These are phyloP conservation scores for Beauveria varroae DNA, from an alignment of 2,329 filamentous ascomycete species.

Conservation along the genomic window DNA sequence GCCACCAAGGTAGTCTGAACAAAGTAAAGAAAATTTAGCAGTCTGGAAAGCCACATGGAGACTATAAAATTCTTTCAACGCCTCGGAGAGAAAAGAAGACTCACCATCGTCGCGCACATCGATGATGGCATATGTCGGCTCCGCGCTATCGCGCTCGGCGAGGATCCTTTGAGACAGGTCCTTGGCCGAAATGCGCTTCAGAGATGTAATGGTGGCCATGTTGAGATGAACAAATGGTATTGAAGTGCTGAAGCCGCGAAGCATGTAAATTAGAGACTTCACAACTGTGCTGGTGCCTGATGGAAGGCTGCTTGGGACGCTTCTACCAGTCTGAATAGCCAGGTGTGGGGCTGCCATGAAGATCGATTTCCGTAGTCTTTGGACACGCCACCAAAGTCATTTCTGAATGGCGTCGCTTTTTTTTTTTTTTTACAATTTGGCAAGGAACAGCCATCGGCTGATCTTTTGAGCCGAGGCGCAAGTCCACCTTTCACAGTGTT, in stretches of 20 bases:
- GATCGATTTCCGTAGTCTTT: too few relatives aligned
- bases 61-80: not conserved
- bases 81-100: conserved; percentile 13
- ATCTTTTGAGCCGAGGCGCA: too few relatives aligned
- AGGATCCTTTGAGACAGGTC: conserved; percentile 60
- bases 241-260: not conserved
- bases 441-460: too few relatives aligned
- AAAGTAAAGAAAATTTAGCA: not conserved
- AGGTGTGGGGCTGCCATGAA: too few relatives aligned
- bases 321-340: not conserved
- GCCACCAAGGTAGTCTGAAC: conserved; percentile 75
- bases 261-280: not conserved
- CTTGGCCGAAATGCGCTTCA: conserved; percentile 57
- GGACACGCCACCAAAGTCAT: too few relatives aligned
- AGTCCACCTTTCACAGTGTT: not conserved
- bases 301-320: not conserved
- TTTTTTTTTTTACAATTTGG: too few relatives aligned
- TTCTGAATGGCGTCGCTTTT: too few relatives aligned
- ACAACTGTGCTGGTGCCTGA: not conserved
- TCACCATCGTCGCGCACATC: conserved; percentile 82
- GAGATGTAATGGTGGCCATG: conserved; percentile 1
- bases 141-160: conserved; percentile 32
- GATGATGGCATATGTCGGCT: conserved; percentile 60
- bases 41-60: not conserved
- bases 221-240: not conserved